Evolutionary conservation across 2,329 filamentous ascomycete species (phyloP).

Genomic region (Rutstroemia sp.): DNA sequence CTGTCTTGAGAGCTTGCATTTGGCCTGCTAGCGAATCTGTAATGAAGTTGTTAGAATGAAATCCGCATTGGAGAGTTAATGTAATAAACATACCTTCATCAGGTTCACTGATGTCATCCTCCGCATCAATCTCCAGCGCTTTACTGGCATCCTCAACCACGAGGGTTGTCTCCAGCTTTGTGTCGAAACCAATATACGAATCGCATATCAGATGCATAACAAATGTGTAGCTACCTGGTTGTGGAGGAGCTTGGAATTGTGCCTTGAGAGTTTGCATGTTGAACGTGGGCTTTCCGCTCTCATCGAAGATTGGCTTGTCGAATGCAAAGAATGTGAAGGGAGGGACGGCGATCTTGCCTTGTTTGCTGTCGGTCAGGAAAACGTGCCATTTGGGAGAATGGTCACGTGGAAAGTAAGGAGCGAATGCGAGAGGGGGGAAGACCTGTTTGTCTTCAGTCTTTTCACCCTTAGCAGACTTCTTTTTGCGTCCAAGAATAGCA

Average conservation of each 20-base stretch:
- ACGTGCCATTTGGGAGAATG: constrained; percentile 89
- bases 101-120: constrained; percentile 95
- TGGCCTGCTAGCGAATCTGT: constrained; percentile 83
- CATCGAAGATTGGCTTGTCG: constrained; percentile 78
- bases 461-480: constrained; percentile 57
- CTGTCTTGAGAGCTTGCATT: constrained; percentile 80
- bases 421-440: constrained; percentile 78
- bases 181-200: constrained; percentile 90
- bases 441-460: constrained; percentile 56
- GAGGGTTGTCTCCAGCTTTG: constrained; percentile 82
- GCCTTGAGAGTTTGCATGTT: constrained; percentile 95
- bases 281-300: constrained; percentile 79
- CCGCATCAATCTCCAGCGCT: constrained; percentile 69
- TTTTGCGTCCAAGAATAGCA: constrained; percentile 69
- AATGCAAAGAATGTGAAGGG: constrained; percentile 94
- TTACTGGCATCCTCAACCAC: constrained; percentile 84
- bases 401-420: constrained; percentile 84
- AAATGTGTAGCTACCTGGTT: constrained; percentile 89
- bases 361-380: constrained; percentile 89
- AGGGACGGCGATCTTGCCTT: constrained; percentile 92
- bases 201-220: constrained; percentile 91
- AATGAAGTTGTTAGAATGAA: neutral
- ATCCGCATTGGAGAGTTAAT: neutral
- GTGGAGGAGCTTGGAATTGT: constrained; percentile 90
- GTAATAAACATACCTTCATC: constrained; percentile 72